These are phyloP conservation scores for Mucuna pruriens DNA, from an alignment of 306 rosid genomes.

Conservation along the genomic window DNA sequence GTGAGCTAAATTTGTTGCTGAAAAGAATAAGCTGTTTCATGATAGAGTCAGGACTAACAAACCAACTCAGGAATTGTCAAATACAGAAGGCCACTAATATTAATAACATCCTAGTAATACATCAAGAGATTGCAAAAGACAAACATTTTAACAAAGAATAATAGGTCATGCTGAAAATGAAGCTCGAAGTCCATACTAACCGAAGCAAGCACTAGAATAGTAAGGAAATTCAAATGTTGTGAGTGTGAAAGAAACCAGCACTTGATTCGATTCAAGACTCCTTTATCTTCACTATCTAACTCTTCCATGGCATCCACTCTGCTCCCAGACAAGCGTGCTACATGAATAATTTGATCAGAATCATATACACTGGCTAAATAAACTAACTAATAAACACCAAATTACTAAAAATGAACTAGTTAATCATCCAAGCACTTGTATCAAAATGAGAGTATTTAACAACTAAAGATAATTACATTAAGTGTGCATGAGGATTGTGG, in stretches of 20 bases:
- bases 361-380: constrained; percentile 15
- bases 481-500: not conserved
- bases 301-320: constrained; percentile 71
- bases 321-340: constrained; percentile 80
- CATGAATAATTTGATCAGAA: constrained; percentile 41
- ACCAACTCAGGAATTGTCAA: not conserved
- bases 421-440: constrained; percentile 1
- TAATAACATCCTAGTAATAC: not conserved
- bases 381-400: constrained; percentile 11
- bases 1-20: not conserved
- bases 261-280: constrained; percentile 67
- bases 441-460: not conserved
- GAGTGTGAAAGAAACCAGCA: constrained; percentile 81
- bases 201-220: constrained; percentile 95
- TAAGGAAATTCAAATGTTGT: constrained; percentile 80
- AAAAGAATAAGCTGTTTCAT: constrained; percentile 3
- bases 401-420: not conserved
- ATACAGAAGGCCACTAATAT: not conserved
- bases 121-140: constrained; percentile 1
- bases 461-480: constrained; percentile 14
- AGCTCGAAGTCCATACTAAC: constrained; percentile 62
- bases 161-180: constrained; percentile 21
- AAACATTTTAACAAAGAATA: constrained; percentile 9
- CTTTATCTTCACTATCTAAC: constrained; percentile 66
- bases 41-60: constrained; percentile 9